A percentile compares a stretch with the other conserved stretches of the same genome.
phyloP scores from a whole-genome alignment of 768 basidiomycete genomes.

The Megacollybia marginata region DNA sequence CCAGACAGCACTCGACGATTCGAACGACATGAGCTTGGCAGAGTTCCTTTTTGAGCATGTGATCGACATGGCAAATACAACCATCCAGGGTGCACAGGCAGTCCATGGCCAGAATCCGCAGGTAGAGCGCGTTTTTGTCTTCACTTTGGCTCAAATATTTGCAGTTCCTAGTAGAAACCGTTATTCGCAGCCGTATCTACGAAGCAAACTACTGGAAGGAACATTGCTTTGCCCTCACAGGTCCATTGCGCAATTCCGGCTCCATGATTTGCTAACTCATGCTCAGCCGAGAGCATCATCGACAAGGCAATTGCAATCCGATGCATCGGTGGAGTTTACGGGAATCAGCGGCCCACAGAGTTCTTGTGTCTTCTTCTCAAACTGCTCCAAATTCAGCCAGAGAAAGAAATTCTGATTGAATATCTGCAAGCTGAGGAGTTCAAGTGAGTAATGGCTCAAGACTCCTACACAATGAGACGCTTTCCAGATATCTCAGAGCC shows the following conservation, averaged over 20 bases:
- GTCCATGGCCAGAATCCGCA: conserved; percentile 98
- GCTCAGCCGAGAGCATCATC: conserved; percentile 81
- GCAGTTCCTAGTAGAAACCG: conserved; percentile 91
- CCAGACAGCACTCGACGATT: conserved; percentile 33
- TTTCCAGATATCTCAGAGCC: conserved; percentile 80
- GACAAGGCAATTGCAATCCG: conserved; percentile 84
- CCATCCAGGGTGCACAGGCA: conserved; percentile 78
- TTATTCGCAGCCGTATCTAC: conserved; percentile 94
- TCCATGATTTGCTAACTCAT: conserved; percentile 2
- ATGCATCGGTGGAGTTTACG: conserved; percentile 89
- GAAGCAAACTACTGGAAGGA: conserved; percentile 97
- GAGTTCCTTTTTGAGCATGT: too few species aligned
- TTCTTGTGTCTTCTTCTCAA: conserved; percentile 92
- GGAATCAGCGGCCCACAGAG: conserved; percentile 90
- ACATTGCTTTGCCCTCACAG: conserved; percentile 95
- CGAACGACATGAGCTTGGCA: not conserved
- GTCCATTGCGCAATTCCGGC: conserved; percentile 31
- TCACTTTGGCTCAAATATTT: conserved; percentile 7
- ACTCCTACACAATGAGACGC: not conserved
- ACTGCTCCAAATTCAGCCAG: conserved; percentile 92
- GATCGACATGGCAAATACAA: conserved; percentile 14
- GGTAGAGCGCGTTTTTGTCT: conserved; percentile 33
- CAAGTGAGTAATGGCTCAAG: conserved; percentile 57
- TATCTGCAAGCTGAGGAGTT: conserved; percentile 96
- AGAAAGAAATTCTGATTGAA: conserved; percentile 94